phyloP scores from a whole-genome alignment of 2,329 filamentous ascomycete species.

The Ceratocystis albifundus region DNA sequence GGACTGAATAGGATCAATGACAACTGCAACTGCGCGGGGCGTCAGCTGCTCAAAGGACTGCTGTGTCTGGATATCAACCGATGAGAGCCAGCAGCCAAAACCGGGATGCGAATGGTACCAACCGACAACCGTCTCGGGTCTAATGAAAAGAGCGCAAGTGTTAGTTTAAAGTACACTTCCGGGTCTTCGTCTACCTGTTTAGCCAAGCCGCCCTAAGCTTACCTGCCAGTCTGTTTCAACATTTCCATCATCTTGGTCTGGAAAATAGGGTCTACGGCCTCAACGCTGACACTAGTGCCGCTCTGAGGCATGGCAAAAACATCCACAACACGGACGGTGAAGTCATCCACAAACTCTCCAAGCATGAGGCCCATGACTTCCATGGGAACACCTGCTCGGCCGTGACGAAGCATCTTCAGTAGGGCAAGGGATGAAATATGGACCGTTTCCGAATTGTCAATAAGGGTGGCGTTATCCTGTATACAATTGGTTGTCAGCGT shows the following conservation, averaged over 20 bases:
- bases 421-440: conserved; percentile 97
- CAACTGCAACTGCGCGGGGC: conserved; percentile 89
- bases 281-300: conserved; percentile 93
- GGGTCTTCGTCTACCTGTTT: background rate
- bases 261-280: conserved; percentile 96
- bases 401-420: conserved; percentile 97
- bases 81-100: conserved; percentile 98
- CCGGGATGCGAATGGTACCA: conserved; percentile 99
- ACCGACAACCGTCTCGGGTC: conserved; percentile 91
- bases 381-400: conserved; percentile 95
- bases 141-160: conserved; percentile 31
- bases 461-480: conserved; percentile 79
- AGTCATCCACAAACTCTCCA: conserved; percentile 42
- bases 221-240: conserved; percentile 94
- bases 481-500: background rate
- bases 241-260: conserved; percentile 99
- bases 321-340: conserved; percentile 83
- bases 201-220: conserved; percentile 28
- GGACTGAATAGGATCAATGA: conserved; percentile 96
- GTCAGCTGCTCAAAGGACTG: conserved; percentile 99
- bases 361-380: conserved; percentile 97
- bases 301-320: conserved; percentile 99
- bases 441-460: conserved; percentile 98
- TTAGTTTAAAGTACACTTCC: background rate
- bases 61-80: conserved; percentile 98